Conservation (phyloP, 345 rosid species). For the Acer campestre region DNA sequence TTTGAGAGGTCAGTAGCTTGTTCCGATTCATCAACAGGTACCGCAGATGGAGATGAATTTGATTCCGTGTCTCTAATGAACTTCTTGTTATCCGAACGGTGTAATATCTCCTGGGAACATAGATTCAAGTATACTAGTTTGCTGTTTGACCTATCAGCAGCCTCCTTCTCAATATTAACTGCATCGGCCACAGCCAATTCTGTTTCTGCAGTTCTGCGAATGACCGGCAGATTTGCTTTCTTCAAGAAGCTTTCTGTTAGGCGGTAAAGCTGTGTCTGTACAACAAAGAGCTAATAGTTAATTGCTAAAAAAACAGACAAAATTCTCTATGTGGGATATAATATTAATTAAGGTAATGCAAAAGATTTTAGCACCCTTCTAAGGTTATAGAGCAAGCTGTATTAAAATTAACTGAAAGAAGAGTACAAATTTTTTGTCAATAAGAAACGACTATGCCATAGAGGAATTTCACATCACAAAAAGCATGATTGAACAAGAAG, state of each 20-base stretch:
- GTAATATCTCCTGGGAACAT: conserved; percentile 85
- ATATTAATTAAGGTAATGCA: background rate
- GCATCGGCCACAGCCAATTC: conserved; percentile 99
- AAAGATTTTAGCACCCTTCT: background rate
- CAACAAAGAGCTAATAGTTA: conserved; percentile 18
- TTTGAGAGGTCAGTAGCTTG: conserved; percentile 35
- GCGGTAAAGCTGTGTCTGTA: conserved; percentile 88
- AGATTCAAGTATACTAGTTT: conserved; percentile 86
- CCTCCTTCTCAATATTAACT: conserved; percentile 76
- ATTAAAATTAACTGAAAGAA: background rate
- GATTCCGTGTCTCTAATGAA: conserved; percentile 37
- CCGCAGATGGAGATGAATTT: conserved; percentile 33
- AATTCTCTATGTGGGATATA: background rate
- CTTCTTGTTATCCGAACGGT: conserved; percentile 46
- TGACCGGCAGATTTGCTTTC: conserved; percentile 64
- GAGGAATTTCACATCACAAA: background rate
- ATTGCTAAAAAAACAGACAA: background rate
- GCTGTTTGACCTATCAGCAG: conserved; percentile 83
- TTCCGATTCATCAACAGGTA: conserved; percentile 35
- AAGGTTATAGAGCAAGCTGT: background rate
- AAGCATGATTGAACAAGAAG: background rate
- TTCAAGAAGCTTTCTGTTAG: conserved; percentile 79
- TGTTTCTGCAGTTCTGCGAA: conserved; percentile 80
- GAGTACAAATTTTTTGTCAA: background rate
- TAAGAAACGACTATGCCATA: conserved; percentile 12